Percentiles rank a stretch among this genome's conserved stretches.
Evolutionary conservation across 2,329 filamentous ascomycete species (phyloP).

Genomic region (Plenodomus tracheiphilus): DNA sequence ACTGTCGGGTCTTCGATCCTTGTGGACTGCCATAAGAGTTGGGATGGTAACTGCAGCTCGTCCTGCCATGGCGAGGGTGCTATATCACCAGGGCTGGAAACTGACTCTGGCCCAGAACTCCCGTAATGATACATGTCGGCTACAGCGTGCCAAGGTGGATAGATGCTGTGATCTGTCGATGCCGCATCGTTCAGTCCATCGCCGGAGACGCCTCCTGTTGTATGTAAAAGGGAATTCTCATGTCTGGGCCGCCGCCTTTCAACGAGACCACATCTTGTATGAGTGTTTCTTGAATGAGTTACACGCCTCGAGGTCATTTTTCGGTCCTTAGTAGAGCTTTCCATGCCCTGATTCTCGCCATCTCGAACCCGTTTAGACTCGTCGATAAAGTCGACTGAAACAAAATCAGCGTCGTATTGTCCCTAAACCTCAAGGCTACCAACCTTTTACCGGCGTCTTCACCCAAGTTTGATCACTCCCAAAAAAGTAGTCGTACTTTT

Average conservation of each 20-base stretch:
- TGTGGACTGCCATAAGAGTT: background rate
- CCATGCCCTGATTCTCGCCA: background rate
- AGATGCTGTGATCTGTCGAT: background rate
- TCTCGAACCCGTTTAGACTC: conserved; percentile 18
- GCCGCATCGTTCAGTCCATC: background rate
- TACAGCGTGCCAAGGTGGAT: conserved; percentile 4
- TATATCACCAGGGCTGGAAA: conserved; percentile 11
- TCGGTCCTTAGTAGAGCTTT: background rate
- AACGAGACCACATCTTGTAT: background rate
- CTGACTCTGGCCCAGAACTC: conserved; percentile 11
- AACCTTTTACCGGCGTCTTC: conserved; percentile 15
- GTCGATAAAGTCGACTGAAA: conserved; percentile 21
- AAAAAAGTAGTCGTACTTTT: conserved; percentile 32
- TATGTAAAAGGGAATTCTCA: background rate
- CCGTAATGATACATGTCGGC: conserved; percentile 2
- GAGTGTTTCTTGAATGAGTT: background rate
- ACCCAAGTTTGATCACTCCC: conserved; percentile 18
- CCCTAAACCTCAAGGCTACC: conserved; percentile 1
- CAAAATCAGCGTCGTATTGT: background rate
- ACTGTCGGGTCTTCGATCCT: background rate
- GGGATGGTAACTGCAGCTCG: conserved; percentile 2
- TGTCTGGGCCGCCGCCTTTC: background rate
- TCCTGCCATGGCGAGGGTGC: conserved; percentile 4
- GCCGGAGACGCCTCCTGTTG: background rate
- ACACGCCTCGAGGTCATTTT: background rate